Percentiles rank a stretch among this genome's conserved stretches.
phyloP scores from a whole-genome alignment of 2,329 filamentous ascomycete genomes.

The Tolypocladium guangdongense region DNA sequence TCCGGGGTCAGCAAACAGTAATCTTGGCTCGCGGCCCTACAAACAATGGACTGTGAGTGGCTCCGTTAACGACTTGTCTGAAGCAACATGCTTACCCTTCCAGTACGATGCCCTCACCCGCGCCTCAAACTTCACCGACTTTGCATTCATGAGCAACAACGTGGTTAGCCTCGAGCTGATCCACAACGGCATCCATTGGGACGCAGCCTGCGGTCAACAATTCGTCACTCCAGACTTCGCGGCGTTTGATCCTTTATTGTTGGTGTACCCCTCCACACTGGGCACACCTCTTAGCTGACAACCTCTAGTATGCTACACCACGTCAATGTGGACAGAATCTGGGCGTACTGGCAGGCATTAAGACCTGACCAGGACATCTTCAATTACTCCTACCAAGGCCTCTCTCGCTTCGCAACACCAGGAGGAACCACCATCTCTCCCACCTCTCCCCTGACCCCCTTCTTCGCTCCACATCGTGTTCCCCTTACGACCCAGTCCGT shows the following conservation, averaged over 20 bases:
- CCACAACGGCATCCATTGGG: constrained; percentile 31
- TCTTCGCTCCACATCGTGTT: constrained; percentile 25
- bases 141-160: constrained; percentile 19
- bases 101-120: constrained; percentile 31
- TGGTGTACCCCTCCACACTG: constrained; percentile 5
- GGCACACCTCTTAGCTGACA: background rate
- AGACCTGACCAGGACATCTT: constrained; percentile 23
- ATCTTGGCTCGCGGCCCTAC: constrained; percentile 21
- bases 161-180: constrained; percentile 31
- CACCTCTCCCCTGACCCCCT: constrained; percentile 36
- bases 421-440: constrained; percentile 28
- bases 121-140: constrained; percentile 21
- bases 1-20: constrained; percentile 24
- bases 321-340: constrained; percentile 53
- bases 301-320: constrained; percentile 34
- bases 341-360: constrained; percentile 41
- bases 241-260: constrained; percentile 35
- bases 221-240: constrained; percentile 27
- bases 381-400: constrained; percentile 19
- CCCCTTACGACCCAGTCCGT: constrained; percentile 29
- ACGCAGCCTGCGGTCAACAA: constrained; percentile 26
- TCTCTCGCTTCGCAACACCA: constrained; percentile 28
- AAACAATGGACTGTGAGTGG: constrained; percentile 29
- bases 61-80: background rate
- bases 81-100: background rate